Evolutionary conservation across 1,284 basidiomycete genomes (phyloP).

Genomic region (Malassezia caprae): DNA sequence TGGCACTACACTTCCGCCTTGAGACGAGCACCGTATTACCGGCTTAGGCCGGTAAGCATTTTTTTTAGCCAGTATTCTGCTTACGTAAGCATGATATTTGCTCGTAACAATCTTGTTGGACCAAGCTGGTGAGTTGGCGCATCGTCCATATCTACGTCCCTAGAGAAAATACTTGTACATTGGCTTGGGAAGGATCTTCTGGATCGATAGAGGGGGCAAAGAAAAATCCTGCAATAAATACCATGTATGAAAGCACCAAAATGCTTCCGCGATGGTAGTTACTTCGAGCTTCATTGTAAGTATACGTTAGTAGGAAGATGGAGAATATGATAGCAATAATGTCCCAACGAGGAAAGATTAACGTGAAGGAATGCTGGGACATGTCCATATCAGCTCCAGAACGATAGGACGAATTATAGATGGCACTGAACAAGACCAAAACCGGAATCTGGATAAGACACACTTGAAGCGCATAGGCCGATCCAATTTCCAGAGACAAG

Average conservation of each 20-base stretch:
- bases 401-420: conserved; percentile 71
- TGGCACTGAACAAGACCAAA: conserved; percentile 95
- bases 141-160: background rate
- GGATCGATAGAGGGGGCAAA: conserved; percentile 30
- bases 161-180: background rate
- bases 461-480: conserved; percentile 94
- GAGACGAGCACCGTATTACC: conserved; percentile 23
- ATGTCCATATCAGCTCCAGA: conserved; percentile 9
- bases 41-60: conserved; percentile 1
- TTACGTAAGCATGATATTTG: conserved; percentile 15
- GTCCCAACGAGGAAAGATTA: conserved; percentile 98
- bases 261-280: conserved; percentile 61
- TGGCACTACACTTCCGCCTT: conserved; percentile 23
- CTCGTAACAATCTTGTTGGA: background rate
- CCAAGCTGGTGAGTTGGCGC: background rate
- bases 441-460: conserved; percentile 95
- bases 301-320: conserved; percentile 89
- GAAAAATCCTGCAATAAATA: conserved; percentile 44
- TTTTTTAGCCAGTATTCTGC: conserved; percentile 3
- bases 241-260: conserved; percentile 37
- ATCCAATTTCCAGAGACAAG: conserved; percentile 91
- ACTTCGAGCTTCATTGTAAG: conserved; percentile 92
- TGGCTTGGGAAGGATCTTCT: conserved; percentile 1
- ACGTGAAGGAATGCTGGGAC: conserved; percentile 34
- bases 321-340: conserved; percentile 75